A percentile compares a stretch with the other conserved stretches of the same genome.
Conservation (phyloP, 2,329 filamentous ascomycete species). For the Neofusicoccum sp. region DNA sequence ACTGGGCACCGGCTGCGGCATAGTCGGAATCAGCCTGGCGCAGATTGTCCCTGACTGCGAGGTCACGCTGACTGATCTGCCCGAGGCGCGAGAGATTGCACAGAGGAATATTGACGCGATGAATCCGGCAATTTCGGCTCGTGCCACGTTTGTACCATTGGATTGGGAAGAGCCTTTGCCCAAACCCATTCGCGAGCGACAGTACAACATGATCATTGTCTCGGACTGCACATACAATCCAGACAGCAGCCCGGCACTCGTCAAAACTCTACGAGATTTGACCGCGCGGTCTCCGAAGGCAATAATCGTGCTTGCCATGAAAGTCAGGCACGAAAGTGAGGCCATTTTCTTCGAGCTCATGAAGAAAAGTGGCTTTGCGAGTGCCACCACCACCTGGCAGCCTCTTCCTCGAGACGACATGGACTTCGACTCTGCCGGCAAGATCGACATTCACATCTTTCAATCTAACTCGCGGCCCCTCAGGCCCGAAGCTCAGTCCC, state of each 20-base stretch:
- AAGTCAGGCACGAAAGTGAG: conserved; percentile 69
- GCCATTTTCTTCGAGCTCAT: conserved; percentile 65
- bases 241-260: conserved; percentile 66
- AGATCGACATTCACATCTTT: conserved; percentile 21
- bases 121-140: conserved; percentile 46
- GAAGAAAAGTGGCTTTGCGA: conserved; percentile 32
- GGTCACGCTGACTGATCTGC: conserved; percentile 66
- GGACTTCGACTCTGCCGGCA: conserved; percentile 6
- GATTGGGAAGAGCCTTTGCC: conserved; percentile 65
- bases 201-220: conserved; percentile 64
- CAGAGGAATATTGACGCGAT: conserved; percentile 56
- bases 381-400: not conserved
- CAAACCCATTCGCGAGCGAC: conserved; percentile 33
- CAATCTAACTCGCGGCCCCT: not conserved
- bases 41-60: conserved; percentile 55
- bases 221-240: conserved; percentile 76
- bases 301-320: conserved; percentile 63
- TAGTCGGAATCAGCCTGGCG: conserved; percentile 65
- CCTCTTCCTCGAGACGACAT: not conserved
- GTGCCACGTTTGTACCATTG: conserved; percentile 54
- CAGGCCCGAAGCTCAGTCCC: not conserved
- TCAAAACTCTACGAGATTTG: conserved; percentile 58
- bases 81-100: conserved; percentile 65
- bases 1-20: conserved; percentile 69
- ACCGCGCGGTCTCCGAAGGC: conserved; percentile 52